Conservation (phyloP, 2,329 filamentous ascomycete genomes). For the Teratosphaeria viscida region DNA sequence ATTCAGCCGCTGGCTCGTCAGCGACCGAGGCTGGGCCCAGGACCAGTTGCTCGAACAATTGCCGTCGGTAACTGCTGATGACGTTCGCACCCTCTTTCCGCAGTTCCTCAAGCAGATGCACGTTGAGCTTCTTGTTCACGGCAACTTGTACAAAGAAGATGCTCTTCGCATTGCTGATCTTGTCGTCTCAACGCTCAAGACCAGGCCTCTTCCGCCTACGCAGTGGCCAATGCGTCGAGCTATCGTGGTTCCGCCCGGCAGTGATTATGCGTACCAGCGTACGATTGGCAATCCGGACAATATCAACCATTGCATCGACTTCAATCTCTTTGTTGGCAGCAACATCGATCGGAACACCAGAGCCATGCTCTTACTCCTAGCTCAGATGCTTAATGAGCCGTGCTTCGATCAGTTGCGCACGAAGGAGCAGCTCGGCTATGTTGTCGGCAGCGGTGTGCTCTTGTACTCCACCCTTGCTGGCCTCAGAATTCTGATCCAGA, state of each 20-base stretch:
- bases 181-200: constrained; percentile 66
- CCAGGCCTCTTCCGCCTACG: constrained; percentile 59
- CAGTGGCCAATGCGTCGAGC: constrained; percentile 75
- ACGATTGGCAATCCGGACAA: constrained; percentile 77
- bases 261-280: constrained; percentile 75
- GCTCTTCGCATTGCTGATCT: constrained; percentile 75
- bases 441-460: constrained; percentile 74
- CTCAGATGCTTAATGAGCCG: constrained; percentile 86
- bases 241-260: constrained; percentile 65
- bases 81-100: constrained; percentile 66
- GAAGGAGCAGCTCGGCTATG: constrained; percentile 94
- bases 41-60: constrained; percentile 73
- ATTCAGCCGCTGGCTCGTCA: constrained; percentile 69
- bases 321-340: constrained; percentile 34
- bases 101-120: constrained; percentile 74
- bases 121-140: constrained; percentile 79
- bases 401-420: constrained; percentile 90
- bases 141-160: constrained; percentile 81
- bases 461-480: constrained; percentile 65
- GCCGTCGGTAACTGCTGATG: constrained; percentile 59
- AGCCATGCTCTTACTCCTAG: constrained; percentile 69
- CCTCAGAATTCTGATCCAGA: constrained; percentile 86
- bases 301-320: constrained; percentile 50
- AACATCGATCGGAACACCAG: constrained; percentile 54
- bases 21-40: constrained; percentile 65